phyloP scores from a whole-genome alignment of 2,329 filamentous ascomycete genomes.

The Orbilia javanica region DNA sequence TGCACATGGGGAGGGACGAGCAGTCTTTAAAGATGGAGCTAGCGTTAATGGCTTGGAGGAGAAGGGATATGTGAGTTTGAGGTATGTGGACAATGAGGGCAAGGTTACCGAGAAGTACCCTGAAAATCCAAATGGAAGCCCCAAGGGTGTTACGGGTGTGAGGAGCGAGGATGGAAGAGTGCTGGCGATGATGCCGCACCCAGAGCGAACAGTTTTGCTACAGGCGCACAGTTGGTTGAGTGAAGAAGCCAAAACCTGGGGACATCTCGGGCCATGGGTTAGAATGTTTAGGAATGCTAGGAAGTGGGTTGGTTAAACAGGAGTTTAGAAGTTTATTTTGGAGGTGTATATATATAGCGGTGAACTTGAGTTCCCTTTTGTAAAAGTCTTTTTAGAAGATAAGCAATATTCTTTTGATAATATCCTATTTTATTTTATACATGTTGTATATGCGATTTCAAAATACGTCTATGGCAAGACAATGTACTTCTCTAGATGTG shows the following conservation, averaged over 20 bases:
- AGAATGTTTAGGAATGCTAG: conserved; percentile 88
- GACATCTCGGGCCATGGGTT: conserved; percentile 84
- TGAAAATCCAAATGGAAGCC: conserved; percentile 88
- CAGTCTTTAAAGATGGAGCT: conserved; percentile 71
- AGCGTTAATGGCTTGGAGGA: conserved; percentile 70
- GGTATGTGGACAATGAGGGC: conserved; percentile 86
- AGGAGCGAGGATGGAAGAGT: conserved; percentile 82
- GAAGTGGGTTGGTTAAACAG: conserved; percentile 79
- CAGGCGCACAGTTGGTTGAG: conserved; percentile 83
- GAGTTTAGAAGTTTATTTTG: conserved; percentile 6
- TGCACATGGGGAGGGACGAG: conserved; percentile 91
- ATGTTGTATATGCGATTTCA: not conserved
- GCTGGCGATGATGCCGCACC: conserved; percentile 92
- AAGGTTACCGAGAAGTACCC: conserved; percentile 85
- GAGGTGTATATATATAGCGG: conserved; percentile 5
- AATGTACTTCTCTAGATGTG: conserved; percentile 91
- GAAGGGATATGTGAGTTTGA: conserved; percentile 78
- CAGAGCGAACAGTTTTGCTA: conserved; percentile 86
- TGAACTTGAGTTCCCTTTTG: not conserved
- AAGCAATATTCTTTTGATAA: conserved; percentile 30
- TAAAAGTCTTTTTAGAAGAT: conserved; percentile 22
- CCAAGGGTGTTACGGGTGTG: conserved; percentile 83
- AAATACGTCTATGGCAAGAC: conserved; percentile 71
- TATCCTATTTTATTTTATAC: conserved; percentile 18
- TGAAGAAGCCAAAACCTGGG: conserved; percentile 76